phyloP scores from a whole-genome alignment of 495 filamentous ascomycete genomes.

The Tuber magnatum region DNA sequence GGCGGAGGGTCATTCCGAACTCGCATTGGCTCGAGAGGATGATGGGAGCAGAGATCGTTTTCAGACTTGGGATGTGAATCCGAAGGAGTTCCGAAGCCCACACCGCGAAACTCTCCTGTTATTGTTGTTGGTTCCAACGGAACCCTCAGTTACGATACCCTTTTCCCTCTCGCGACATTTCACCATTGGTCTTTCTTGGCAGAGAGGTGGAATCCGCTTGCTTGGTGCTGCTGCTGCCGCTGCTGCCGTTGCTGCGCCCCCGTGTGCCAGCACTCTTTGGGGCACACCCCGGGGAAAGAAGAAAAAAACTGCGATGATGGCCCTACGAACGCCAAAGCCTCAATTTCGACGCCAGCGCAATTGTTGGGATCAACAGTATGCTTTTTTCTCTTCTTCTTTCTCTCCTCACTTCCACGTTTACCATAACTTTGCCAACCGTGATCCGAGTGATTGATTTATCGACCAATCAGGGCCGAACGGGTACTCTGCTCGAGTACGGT shows the following conservation, averaged over 20 bases:
- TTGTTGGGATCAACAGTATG: background rate
- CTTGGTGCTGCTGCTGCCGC: too few species aligned
- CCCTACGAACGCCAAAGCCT: background rate
- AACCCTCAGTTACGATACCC: background rate
- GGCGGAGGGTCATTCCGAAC: background rate
- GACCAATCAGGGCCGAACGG: background rate
- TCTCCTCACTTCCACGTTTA: background rate
- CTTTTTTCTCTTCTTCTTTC: background rate
- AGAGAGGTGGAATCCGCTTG: background rate
- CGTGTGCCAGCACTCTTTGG: background rate
- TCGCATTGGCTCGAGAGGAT: background rate
- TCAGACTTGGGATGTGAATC: background rate
- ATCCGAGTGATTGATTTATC: background rate
- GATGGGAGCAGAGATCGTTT: background rate
- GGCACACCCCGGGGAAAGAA: background rate
- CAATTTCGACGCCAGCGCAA: background rate
- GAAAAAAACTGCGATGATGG: background rate
- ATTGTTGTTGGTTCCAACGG: background rate
- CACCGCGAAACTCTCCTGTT: background rate
- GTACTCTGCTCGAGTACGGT: too few species aligned
- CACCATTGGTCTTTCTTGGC: background rate
- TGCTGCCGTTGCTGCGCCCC: background rate
- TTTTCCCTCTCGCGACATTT: background rate
- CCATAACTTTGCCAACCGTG: background rate
- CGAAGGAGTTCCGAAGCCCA: background rate